These are phyloP conservation scores for Blastobotrys proliferans DNA, from an alignment of 1,139 yeast species.

Conservation along the genomic window DNA sequence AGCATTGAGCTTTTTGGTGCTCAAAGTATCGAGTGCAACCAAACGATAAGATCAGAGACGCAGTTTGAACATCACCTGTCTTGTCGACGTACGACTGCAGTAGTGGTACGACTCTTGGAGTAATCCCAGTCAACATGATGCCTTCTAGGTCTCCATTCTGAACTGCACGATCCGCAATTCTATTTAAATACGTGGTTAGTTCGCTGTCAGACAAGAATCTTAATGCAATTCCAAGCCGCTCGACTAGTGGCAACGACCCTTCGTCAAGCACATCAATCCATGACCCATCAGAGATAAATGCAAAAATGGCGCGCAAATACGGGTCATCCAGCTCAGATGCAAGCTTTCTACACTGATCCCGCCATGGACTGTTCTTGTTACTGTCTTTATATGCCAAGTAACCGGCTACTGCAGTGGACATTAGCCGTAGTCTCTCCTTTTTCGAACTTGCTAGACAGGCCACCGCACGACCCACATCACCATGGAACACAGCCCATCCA, in stretches of 20 bases:
- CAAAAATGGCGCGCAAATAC: constrained; percentile 85
- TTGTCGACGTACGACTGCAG: constrained; percentile 84
- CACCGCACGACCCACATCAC: constrained; percentile 78
- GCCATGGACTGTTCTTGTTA: constrained; percentile 77
- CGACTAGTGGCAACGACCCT: constrained; percentile 79
- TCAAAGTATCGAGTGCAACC: constrained; percentile 78
- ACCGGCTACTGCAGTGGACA: constrained; percentile 94
- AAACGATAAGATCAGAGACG: constrained; percentile 72
- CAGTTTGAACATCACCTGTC: constrained; percentile 91
- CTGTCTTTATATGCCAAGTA: constrained; percentile 67
- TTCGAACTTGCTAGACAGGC: constrained; percentile 57
- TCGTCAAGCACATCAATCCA: constrained; percentile 97
- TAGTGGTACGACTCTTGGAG: constrained; percentile 75
- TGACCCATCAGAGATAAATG: constrained; percentile 88
- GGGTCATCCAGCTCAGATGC: constrained; percentile 88
- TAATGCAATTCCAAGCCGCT: constrained; percentile 84
- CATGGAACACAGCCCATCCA: constrained; percentile 96
- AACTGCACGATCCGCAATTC: constrained; percentile 69
- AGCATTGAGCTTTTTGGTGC: constrained; percentile 65
- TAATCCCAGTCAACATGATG: constrained; percentile 80
- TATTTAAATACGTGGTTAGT: constrained; percentile 46
- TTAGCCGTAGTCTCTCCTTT: constrained; percentile 61
- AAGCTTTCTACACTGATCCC: constrained; percentile 84
- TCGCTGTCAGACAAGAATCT: constrained; percentile 80
- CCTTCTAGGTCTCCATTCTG: constrained; percentile 86